Evolutionary conservation across 192 early-diverging fungal species (phyloP).

Genomic region (Podila verticillata): DNA sequence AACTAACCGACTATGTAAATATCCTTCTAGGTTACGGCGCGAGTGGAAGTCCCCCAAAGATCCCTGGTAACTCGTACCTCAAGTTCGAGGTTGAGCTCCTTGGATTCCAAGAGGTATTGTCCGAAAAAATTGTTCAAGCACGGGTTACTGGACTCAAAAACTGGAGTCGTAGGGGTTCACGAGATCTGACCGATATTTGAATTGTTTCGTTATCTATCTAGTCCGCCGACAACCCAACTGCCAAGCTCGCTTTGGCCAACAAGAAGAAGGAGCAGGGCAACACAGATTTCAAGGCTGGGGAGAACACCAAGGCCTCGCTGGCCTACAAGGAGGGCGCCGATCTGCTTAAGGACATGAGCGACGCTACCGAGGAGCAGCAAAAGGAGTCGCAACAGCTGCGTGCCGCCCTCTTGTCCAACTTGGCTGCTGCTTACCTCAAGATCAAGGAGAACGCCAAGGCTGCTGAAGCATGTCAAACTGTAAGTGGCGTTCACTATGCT

Average conservation of each 20-base stretch:
- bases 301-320: slow-evolving; percentile 25
- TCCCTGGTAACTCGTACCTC: slow-evolving; percentile 51
- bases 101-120: slow-evolving; percentile 46
- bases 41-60: slow-evolving; percentile 37
- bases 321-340: slow-evolving; percentile 51
- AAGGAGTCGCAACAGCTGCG: slow-evolving; percentile 8
- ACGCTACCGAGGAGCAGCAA: slow-evolving; percentile 25
- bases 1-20: no score
- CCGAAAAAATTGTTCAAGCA: no score
- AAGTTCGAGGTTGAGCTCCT: slow-evolving; percentile 56
- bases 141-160: no score
- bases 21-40: slow-evolving; percentile 42
- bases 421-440: slow-evolving; percentile 47
- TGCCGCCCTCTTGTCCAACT: slow-evolving; percentile 45
- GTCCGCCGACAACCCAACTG: slow-evolving; percentile 40
- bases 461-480: slow-evolving; percentile 27
- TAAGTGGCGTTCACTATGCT: background rate
- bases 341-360: slow-evolving; percentile 30
- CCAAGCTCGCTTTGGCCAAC: slow-evolving; percentile 35
- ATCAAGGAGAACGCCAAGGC: slow-evolving; percentile 47
- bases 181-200: no score
- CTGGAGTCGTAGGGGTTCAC: no score
- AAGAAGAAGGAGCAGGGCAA: slow-evolving; percentile 57
- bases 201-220: slow-evolving; percentile 1
- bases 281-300: slow-evolving; percentile 39